Base-by-base conservation (phyloP, 441 rosid species). In the Populus trichocarpa region DNA sequence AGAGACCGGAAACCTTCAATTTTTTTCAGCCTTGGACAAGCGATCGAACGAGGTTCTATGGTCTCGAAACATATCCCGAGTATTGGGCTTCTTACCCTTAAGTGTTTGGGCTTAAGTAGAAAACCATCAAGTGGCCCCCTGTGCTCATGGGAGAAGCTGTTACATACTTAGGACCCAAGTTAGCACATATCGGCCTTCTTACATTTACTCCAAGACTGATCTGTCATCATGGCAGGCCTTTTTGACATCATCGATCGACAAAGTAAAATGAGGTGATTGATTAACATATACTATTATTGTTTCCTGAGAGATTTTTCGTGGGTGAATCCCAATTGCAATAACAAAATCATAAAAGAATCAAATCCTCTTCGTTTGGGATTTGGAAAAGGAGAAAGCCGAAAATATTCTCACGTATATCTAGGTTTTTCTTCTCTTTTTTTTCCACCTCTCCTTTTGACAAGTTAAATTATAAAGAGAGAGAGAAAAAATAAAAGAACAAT, bases 321-420 rank as follows among this genome's bases (percentile, higher is more conserved):
- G 50, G 25, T 35, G 77, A 78, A 59, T 72, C 70, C 36, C 78
- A 53, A 74, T 32, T 14, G 13, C 53, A 76, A 71, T 67, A 74
- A 8, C 25, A 32, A 75, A 67, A 26, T 0, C 8, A 6, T 2
- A 9, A 25, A 35, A 12, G 59, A 70, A 72, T 73, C 74, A 57
- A 50, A 67, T 33, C 59, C 59, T 23, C 64, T 38, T 38, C 20
- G 71, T 76, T 81, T 70, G 84, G 87, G 84, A 84, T 80, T 76
- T 76, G 84, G 36, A 61, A 82, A 86, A 82, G 66, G 78, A 84
- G 36, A 33, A 80, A 81, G 83, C 61, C 67, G 69, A 69, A 14
- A 22, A 38, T 86, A 70, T 82, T 82, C 82, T 84, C 87, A 72
- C 86, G 84, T 67, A 36, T 67, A 73, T 25, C 87, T 53, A 86